Conservation (phyloP, 2,329 filamentous ascomycete species). For the Ophiostoma pallidulum region DNA sequence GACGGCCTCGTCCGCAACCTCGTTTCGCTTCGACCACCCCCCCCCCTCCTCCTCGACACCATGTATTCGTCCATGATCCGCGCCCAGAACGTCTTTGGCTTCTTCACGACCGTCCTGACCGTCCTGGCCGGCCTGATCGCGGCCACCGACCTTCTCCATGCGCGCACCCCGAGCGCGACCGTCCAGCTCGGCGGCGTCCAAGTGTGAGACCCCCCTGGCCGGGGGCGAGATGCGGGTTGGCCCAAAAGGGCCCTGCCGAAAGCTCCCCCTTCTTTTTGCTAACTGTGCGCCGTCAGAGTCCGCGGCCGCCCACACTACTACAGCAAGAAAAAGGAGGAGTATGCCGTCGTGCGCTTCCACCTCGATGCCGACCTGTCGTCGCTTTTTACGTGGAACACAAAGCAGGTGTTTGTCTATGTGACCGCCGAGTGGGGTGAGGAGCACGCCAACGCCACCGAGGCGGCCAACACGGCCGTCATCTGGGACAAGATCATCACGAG, state of each 20-base stretch:
- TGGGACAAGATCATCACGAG: constrained; percentile 92
- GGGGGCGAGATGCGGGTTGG: no score
- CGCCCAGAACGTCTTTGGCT: constrained; percentile 87
- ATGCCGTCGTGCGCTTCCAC: constrained; percentile 88
- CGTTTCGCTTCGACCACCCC: neutral
- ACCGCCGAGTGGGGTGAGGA: constrained; percentile 61
- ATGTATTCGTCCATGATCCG: constrained; percentile 89
- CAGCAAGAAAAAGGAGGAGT: constrained; percentile 84
- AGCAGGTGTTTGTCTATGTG: constrained; percentile 94
- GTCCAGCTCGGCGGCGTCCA: constrained; percentile 68
- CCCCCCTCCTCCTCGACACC: constrained; percentile 22
- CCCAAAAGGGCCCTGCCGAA: no score
- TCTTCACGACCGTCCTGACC: constrained; percentile 92
- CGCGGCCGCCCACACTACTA: constrained; percentile 96
- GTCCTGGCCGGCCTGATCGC: constrained; percentile 72
- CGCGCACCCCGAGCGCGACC: constrained; percentile 53
- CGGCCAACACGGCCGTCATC: constrained; percentile 68
- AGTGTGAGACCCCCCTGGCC: no score
- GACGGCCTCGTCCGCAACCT: no score
- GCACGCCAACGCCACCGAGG: constrained; percentile 26
- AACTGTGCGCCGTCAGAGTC: constrained; percentile 43
- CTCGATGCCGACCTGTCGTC: constrained; percentile 82
- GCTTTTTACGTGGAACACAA: constrained; percentile 99
- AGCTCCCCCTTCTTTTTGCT: no score
- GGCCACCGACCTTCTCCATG: constrained; percentile 61